Base-by-base conservation (phyloP, 257 asterid genomes). In the Eucommia ulmoides region DNA sequence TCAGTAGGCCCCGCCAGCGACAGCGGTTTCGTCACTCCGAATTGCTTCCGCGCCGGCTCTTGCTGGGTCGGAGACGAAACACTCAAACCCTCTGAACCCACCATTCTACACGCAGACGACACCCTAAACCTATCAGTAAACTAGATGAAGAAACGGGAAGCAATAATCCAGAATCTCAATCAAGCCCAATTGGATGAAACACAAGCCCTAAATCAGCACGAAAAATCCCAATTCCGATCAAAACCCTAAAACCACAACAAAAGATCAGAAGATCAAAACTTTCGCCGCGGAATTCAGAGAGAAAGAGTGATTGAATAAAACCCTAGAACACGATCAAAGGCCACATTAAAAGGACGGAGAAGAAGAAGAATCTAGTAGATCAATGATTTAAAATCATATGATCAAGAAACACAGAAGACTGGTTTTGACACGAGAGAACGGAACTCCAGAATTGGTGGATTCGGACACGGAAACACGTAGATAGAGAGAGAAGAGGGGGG, bases 11-110 rank as follows among this genome's bases (percentile, higher is more conserved):
- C 93, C 14, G 92, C 83, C 22, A 29, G 68, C 7, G 96, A 85
- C 70, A 89, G 58, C 7, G 97, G 93, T 51, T 61, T 76, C 18
- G 89, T 71, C 61, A 88, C 93, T 6, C 89, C 97, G 67, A 75
- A 75, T 62, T 84, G 80, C 73, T 72, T 77, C 25, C 42, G 55
- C 54, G 56, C 62, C 54, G 69, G 71, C 54, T 65, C 67, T 38
- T 38, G 45, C 14, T 38, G 45, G n/a, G 15, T 3, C 45, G 15
- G 15, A 5, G 48, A 3, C 19, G 48, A 42, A 42, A 16, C 20
- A 42, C 20, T 7, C 48, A 42, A 42, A 42, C 48, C 9, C 48
- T 42, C 48, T 16, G 48, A 42, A 7, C 48, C 20, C 48, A 42
- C 1, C 20, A 15, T 42, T 7, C 15, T 10, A 38, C 8, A 7